These are phyloP conservation scores for Xerocomus tenax DNA, from an alignment of 1,284 basidiomycete species.

Conservation along the genomic window DNA sequence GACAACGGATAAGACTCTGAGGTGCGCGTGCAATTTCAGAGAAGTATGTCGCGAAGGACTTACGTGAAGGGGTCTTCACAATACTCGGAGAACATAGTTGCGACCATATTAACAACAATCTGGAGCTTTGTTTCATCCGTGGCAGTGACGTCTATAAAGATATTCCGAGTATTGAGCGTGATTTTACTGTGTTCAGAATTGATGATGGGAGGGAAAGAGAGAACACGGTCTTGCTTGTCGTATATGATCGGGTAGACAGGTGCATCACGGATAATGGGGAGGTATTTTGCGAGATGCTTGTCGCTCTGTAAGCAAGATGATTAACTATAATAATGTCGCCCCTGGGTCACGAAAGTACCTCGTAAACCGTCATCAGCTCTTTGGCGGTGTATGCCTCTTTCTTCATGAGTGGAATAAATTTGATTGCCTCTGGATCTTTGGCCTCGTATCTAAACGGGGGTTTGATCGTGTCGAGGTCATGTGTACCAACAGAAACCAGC, in stretches of 20 bases:
- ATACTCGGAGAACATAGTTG: constrained; percentile 97
- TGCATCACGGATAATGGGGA: constrained; percentile 89
- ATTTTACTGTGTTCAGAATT: constrained; percentile 98
- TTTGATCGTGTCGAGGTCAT: constrained; percentile 87
- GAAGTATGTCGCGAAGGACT: constrained; percentile 25
- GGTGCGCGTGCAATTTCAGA: not conserved
- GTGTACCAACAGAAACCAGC: constrained; percentile 94
- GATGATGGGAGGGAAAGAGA: constrained; percentile 98
- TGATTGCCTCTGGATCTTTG: constrained; percentile 77
- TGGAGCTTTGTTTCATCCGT: constrained; percentile 96
- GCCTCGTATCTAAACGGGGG: constrained; percentile 92
- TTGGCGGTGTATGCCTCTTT: constrained; percentile 55
- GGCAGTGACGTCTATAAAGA: constrained; percentile 96
- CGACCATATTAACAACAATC: constrained; percentile 90
- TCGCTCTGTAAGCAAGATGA: constrained; percentile 55
- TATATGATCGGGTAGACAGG: constrained; percentile 98
- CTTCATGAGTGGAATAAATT: constrained; percentile 69
- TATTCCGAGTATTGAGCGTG: constrained; percentile 84
- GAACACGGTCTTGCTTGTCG: constrained; percentile 76
- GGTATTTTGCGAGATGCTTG: constrained; percentile 82
- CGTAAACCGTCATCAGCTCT: constrained; percentile 80
- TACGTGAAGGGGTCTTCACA: constrained; percentile 86
- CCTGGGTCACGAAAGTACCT: constrained; percentile 45
- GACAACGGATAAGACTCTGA: not conserved
- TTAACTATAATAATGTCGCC: not conserved